These are phyloP conservation scores for Wickerhamomyces silvicola DNA, from an alignment of 805 yeast species.

Conservation along the genomic window DNA sequence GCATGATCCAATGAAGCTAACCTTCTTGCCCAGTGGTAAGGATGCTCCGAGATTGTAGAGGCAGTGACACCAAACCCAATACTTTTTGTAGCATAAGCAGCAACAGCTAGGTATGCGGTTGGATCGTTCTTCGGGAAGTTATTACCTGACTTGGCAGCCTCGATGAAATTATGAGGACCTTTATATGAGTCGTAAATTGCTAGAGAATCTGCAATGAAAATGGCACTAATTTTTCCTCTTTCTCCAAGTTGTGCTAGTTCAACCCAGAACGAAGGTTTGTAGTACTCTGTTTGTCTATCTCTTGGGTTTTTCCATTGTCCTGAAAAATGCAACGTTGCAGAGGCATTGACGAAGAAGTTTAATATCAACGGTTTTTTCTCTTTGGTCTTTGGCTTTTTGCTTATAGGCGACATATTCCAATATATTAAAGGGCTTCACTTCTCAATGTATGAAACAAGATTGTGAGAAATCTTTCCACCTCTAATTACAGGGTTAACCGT, in stretches of 20 bases:
- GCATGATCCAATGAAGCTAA: slow-evolving; percentile 25
- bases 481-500: too few species aligned
- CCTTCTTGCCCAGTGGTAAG: slow-evolving; percentile 35
- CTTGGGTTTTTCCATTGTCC: slow-evolving; percentile 10
- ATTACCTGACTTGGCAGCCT: slow-evolving; percentile 18
- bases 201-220: slow-evolving; percentile 32
- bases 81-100: slow-evolving; percentile 35
- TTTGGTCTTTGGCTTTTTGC: slow-evolving; percentile 1
- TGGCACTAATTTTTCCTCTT: slow-evolving; percentile 28
- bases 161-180: slow-evolving; percentile 28
- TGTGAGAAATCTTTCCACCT: too few species aligned
- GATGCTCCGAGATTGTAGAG: slow-evolving; percentile 36
- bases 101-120: slow-evolving; percentile 25
- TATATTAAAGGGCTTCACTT: too few species aligned
- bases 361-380: slow-evolving; percentile 5
- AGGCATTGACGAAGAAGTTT: slow-evolving; percentile 8
- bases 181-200: slow-evolving; percentile 34
- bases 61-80: slow-evolving; percentile 35
- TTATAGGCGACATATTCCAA: too few species aligned
- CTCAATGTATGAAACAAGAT: too few species aligned
- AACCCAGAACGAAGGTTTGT: slow-evolving; percentile 27
- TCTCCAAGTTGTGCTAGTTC: slow-evolving; percentile 29
- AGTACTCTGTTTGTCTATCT: slow-evolving; percentile 7
- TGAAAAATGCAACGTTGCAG: slow-evolving; percentile 7
- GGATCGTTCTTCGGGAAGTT: slow-evolving; percentile 19